Evolutionary conservation across 805 yeast species (phyloP), one percentile per base, ranked within the genome.

Genomic region (Wickerhamiella alocasiicola): DNA sequence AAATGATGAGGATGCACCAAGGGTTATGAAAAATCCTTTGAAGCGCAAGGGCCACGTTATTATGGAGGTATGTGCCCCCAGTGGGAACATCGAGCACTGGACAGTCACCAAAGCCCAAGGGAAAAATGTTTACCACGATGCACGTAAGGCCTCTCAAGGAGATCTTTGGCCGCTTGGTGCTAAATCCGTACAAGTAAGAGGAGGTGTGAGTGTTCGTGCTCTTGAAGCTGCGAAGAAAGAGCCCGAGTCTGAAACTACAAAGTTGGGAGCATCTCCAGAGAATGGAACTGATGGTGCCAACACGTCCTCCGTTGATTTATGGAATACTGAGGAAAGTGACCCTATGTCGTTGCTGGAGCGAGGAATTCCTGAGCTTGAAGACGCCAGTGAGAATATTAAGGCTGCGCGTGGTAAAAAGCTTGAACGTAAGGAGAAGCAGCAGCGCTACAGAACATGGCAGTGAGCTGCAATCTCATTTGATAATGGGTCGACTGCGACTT

Each of bases 1-100:
- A 7, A 13, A 24, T 3, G 30, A 26, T 16, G 50, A 56, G 17
- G 65, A 68, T 27, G 76, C 85, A 78, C 87, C 95, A 0, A 68
- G 97, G 45, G 61, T 85, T 41, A 36, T 62, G 42, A 67, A 68
- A 26, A 70, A 69, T 16, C 97, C 97, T 2, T 49, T 70, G 53
- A 83, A 84, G 54, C 70, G 79, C 36, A 81, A 83, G 55, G 83
- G 85, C 3, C 93, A 85, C 61, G 91, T 88, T 13, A 64, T 74
- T 18, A 66, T 87, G 57, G 81, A 76, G 48, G 70, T 85, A 2
- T 84, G 95, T 64, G 74, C 83, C 0, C 72, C 87, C 0, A 68
- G 78, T 11, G 95, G 95, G 1, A 69, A 71, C 35, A 60, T 88
- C 31, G 96, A 88, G 60, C 75, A 77, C 44, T 85, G 96, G 95